Evolutionary conservation across 2,329 filamentous ascomycete species (phyloP).

Genomic region (Verruconis gallopava): DNA sequence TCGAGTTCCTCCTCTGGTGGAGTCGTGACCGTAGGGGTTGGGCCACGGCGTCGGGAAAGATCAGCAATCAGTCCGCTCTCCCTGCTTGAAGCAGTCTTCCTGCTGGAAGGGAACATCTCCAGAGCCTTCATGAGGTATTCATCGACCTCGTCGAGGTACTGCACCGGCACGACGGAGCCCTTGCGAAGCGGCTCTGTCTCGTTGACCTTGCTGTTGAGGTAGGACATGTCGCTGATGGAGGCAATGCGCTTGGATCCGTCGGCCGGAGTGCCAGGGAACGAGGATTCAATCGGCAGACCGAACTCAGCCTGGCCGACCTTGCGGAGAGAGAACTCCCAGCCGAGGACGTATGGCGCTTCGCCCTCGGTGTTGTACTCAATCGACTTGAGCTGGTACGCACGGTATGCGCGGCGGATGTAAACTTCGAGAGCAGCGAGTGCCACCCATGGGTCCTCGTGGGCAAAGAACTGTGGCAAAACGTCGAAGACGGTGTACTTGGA

Average conservation of each 20-base stretch:
- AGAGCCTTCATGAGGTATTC: constrained; percentile 74
- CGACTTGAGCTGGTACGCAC: constrained; percentile 82
- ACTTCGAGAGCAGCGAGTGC: constrained; percentile 87
- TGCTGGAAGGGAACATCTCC: constrained; percentile 60
- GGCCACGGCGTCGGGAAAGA: constrained; percentile 56
- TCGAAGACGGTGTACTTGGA: constrained; percentile 98
- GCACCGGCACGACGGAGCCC: constrained; percentile 87
- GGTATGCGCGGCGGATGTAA: constrained; percentile 91
- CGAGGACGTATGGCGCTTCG: constrained; percentile 66
- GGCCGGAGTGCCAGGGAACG: constrained; percentile 58
- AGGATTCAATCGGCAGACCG: constrained; percentile 65
- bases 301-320: constrained; percentile 90
- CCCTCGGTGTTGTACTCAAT: constrained; percentile 73
- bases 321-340: constrained; percentile 91
- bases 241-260: constrained; percentile 60
- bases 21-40: constrained; percentile 27
- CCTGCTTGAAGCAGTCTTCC: constrained; percentile 39
- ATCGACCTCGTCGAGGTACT: constrained; percentile 87
- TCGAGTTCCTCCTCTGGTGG: constrained; percentile 63
- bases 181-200: constrained; percentile 67
- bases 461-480: constrained; percentile 89
- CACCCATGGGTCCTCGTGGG: constrained; percentile 87
- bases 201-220: constrained; percentile 54
- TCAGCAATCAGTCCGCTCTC: constrained; percentile 52
- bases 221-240: constrained; percentile 95